Evolutionary conservation across 2,329 filamentous ascomycete genomes (phyloP).

Genomic region (Phyllosticta citrichinensis): DNA sequence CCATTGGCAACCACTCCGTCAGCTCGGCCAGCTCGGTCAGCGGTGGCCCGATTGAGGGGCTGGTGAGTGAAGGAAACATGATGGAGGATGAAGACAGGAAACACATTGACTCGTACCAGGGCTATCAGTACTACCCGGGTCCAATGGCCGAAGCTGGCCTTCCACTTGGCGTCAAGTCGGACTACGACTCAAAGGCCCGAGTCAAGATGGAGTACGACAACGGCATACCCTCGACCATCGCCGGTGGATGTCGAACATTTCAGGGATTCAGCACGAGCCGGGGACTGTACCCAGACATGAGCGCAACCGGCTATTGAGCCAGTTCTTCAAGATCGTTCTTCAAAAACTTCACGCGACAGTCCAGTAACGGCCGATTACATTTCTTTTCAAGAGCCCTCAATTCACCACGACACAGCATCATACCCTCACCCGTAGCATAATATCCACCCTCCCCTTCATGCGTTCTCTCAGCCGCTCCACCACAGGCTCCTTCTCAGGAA

Average conservation of each 20-base stretch:
- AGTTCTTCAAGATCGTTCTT: neutral
- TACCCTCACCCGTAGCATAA: constrained; percentile 8
- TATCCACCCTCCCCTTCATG: neutral
- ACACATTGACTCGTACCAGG: constrained; percentile 32
- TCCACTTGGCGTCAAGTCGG: constrained; percentile 21
- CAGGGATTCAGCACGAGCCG: constrained; percentile 38
- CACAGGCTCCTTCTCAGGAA: neutral
- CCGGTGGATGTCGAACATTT: constrained; percentile 33
- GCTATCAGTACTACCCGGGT: constrained; percentile 38
- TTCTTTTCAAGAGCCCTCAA: neutral
- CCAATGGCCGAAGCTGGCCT: constrained; percentile 33
- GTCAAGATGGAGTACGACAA: constrained; percentile 35
- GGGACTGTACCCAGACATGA: constrained; percentile 37
- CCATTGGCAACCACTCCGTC: constrained; percentile 32
- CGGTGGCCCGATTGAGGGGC: constrained; percentile 30
- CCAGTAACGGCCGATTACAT: neutral
- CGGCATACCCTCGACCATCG: constrained; percentile 23
- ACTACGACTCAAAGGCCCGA: constrained; percentile 27
- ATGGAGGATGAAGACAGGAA: constrained; percentile 27
- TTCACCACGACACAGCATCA: constrained; percentile 1
- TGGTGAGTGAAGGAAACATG: constrained; percentile 33
- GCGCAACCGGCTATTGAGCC: constrained; percentile 26
- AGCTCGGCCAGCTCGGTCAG: constrained; percentile 35
- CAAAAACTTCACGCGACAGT: neutral
- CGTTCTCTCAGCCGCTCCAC: neutral